Evolutionary conservation across 768 basidiomycete species (phyloP).

Genomic region (Termitomyces sp.): DNA sequence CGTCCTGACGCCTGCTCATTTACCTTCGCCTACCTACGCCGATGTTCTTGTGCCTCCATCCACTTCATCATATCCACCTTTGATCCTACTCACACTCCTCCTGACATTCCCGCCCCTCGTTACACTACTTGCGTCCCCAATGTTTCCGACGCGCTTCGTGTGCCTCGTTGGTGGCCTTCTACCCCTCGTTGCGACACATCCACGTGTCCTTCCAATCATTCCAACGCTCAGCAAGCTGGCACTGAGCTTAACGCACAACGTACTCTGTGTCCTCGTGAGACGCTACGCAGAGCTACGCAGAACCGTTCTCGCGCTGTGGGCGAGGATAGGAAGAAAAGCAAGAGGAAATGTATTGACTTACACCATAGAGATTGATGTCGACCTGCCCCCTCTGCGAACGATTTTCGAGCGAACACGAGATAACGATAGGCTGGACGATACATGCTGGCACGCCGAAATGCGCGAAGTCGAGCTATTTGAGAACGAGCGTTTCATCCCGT

Average conservation of each 20-base stretch:
- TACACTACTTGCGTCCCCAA: slow-evolving; percentile 35
- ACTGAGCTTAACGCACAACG: neutral
- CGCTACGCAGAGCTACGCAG: neutral
- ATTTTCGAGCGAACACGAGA: slow-evolving; percentile 42
- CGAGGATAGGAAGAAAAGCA: neutral
- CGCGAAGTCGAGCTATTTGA: slow-evolving; percentile 73
- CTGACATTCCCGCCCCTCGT: slow-evolving; percentile 47
- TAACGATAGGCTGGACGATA: slow-evolving; percentile 59
- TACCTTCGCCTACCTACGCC: slow-evolving; percentile 24
- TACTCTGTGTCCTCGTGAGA: neutral
- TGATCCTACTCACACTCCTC: slow-evolving; percentile 44
- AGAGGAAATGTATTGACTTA: neutral
- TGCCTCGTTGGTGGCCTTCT: slow-evolving; percentile 31
- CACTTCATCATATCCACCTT: slow-evolving; percentile 44
- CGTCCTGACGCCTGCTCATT: slow-evolving; percentile 39
- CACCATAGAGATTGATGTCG: neutral
- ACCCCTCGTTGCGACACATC: slow-evolving; percentile 12
- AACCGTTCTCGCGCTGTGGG: neutral
- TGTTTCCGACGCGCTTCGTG: slow-evolving; percentile 42
- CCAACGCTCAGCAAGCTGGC: neutral
- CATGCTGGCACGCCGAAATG: slow-evolving; percentile 59
- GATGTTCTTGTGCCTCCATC: slow-evolving; percentile 8
- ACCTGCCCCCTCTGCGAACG: slow-evolving; percentile 13
- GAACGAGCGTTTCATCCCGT: slow-evolving; percentile 55
- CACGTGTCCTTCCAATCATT: slow-evolving; percentile 7